Conservation (phyloP, 2,329 filamentous ascomycete species). For the Colletotrichum coccodes region DNA sequence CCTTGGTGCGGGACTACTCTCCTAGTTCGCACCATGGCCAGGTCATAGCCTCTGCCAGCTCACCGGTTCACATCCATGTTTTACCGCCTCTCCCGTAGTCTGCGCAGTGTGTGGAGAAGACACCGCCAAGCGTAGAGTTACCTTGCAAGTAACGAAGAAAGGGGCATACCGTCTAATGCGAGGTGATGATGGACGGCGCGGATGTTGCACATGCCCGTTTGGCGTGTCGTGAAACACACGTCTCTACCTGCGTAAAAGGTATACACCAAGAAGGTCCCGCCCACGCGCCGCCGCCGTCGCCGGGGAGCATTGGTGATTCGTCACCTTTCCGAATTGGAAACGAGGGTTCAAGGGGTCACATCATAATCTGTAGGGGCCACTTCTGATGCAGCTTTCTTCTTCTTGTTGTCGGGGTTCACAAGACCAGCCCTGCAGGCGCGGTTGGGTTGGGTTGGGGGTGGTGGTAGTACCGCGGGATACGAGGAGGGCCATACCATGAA, state of each 20-base stretch:
- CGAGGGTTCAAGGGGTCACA: not conserved
- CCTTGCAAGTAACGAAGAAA: not conserved
- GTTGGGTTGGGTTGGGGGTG: not conserved
- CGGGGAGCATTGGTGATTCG: conserved; percentile 16
- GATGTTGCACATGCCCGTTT: not conserved
- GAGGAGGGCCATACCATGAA: conserved; percentile 19
- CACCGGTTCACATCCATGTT: not conserved
- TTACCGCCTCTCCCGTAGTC: not conserved
- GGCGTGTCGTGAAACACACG: not conserved
- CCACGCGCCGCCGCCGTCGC: not conserved
- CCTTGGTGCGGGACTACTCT: not conserved
- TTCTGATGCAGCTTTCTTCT: not conserved
- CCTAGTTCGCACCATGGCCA: not conserved
- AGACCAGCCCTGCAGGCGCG: conserved; percentile 3
- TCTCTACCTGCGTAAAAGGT: not conserved
- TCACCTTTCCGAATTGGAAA: not conserved
- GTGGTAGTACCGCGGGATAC: conserved; percentile 7
- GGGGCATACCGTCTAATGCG: not conserved
- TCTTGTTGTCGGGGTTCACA: conserved; percentile 6
- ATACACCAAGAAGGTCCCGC: not conserved
- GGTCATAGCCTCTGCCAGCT: not conserved
- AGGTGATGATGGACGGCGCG: not conserved
- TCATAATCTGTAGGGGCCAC: not conserved
- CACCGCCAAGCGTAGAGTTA: not conserved
- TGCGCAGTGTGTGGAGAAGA: not conserved